phyloP scores from a whole-genome alignment of 2,329 filamentous ascomycete species.

The Fusarium fracticaudum region DNA sequence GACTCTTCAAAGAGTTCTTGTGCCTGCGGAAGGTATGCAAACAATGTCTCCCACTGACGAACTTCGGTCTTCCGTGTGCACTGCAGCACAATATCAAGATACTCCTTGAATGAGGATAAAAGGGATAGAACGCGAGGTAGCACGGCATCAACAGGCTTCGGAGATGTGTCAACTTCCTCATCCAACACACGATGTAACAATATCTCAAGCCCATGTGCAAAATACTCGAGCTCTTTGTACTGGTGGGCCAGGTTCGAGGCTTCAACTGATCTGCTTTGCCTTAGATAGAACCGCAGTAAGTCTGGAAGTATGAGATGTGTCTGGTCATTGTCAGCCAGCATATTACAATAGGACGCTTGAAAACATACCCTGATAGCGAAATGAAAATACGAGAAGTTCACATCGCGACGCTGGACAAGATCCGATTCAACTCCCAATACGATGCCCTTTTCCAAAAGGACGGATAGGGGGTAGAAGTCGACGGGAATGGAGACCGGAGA shows the following conservation, averaged over 20 bases:
- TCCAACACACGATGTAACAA: conserved; percentile 93
- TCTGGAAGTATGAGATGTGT: conserved; percentile 94
- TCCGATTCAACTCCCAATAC: conserved; percentile 92
- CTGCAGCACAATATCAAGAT: conserved; percentile 94
- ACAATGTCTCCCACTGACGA: conserved; percentile 92
- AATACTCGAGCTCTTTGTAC: conserved; percentile 89
- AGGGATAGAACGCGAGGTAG: conserved; percentile 71
- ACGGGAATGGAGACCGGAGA: conserved; percentile 79
- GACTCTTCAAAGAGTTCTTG: conserved; percentile 95
- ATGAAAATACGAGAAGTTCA: conserved; percentile 89
- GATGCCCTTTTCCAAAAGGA: conserved; percentile 88
- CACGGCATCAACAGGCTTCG: conserved; percentile 70
- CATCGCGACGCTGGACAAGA: conserved; percentile 89
- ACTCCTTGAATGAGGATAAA: conserved; percentile 79
- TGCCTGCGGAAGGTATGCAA: conserved; percentile 88
- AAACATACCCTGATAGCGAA: conserved; percentile 82
- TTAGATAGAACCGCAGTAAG: conserved; percentile 81
- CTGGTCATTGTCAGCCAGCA: conserved; percentile 53
- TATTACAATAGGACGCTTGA: not conserved
- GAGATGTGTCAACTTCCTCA: conserved; percentile 84
- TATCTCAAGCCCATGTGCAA: conserved; percentile 91
- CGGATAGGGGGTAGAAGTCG: conserved; percentile 95
- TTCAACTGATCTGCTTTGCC: conserved; percentile 78
- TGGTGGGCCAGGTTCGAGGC: conserved; percentile 85
- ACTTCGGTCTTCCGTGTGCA: conserved; percentile 98